Evolutionary conservation across 257 asterid species (phyloP), one percentile per base, ranked within the genome.

Genomic region (Solanum paucissectum): DNA sequence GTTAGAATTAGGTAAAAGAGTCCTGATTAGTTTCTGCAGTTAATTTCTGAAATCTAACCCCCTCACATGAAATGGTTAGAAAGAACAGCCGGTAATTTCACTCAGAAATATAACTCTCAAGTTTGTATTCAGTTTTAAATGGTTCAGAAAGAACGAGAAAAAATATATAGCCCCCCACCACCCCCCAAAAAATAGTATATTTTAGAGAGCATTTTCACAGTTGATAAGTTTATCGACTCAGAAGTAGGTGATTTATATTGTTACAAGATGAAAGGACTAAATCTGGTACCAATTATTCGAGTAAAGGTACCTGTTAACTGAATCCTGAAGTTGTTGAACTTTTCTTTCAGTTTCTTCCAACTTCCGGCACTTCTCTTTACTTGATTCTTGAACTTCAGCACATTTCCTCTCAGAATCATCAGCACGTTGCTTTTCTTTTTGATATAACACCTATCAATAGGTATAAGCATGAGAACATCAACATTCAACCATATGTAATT

Each of bases 281-380:
- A 82, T 29, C 69, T 82, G 44, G 69, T 82, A 49, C 44, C 69
- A 82, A 82, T 49, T 82, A 82, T 82, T 49, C 86, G 86, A 49
- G 86, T 82, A 49, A 49, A 29, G 69, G 86, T 92, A 96, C 99
- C 98, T 97, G 95, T 89, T 95, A 91, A 96, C 88, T 85, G 99
- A 92, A 86, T 96, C 99, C 94, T 97, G 98, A 90, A 97, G 98
- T 86, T 94, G 97, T 42, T 92, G 91, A 88, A 92, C 97, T 91
- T 93, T 90, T 89, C 91, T 97, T 90, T 97, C 98, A 64, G 98
- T 91, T 89, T 97, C 99, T 88, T 96, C 99, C 77, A 97, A 88
- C 94, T 95, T 94, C 92, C 91, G 94, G 89, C 91, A 93, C 95
- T 93, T 97, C 88, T 91, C 97, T 86, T 94, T 95, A 71, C 91